Base-by-base conservation (phyloP, 495 filamentous ascomycete genomes). In the Niebla homalea region DNA sequence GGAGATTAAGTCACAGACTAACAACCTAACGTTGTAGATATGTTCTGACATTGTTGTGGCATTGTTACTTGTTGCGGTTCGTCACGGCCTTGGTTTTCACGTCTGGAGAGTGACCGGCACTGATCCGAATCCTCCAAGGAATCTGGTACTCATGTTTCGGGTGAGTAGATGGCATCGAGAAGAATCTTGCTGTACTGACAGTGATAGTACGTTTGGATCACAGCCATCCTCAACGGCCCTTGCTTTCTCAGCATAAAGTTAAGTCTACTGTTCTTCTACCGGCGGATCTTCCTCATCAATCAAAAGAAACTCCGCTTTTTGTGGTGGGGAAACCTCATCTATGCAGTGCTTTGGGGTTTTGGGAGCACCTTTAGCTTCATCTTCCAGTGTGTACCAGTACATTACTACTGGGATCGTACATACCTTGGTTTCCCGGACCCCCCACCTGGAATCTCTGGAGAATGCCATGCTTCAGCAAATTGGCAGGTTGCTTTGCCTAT, bases 291-390 rank as follows among this genome's bases (percentile, higher is more conserved):
- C 44, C 47, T 65, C 3, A 55, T 64, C 18, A 12, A 55, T 7
- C 58, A 62, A 29, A 46, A 54, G 44, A 54, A 41, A 26, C 52
- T 65, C 4, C 51, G 55, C 3, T 46, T 65, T n/a, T 58, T 58
- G 47, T 65, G 60, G 63, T 65, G 61, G 63, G 37, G 43, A 12
- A 65, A 62, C 36, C 47, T 65, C 18, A 47, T 65, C 19, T 64
- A 64, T 36, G 51, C 60, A 22, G 32, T 62, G 18, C 55, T 65
- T 20, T 65, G 61, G 63, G 55, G 58, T 25, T 53, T 65, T 47
- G 57, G 57, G 8, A 35, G 51, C 12, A 64, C 61, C 2, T 37
- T 40, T 16, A 64, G 60, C 50, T 65, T 64, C 25, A 44, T 65
- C 2, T 63, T 64, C 21, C 61, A 65, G 25, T 65, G 63, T 35